Conservation (phyloP, 805 yeast species). For the Ogataea paradorogensis region DNA sequence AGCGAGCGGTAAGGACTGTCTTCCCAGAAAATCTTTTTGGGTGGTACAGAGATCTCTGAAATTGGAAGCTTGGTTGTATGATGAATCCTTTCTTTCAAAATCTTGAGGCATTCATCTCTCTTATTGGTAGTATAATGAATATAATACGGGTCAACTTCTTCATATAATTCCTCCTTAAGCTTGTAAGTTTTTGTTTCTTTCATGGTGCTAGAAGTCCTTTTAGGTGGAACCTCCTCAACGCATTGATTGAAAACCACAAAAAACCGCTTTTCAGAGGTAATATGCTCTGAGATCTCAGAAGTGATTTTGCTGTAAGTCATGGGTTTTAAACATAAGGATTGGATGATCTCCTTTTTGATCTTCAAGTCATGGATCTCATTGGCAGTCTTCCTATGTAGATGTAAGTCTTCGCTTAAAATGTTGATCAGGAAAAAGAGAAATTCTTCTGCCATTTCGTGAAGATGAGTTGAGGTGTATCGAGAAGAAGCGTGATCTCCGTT, state of each 20-base stretch:
- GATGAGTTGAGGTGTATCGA: conserved; percentile 35
- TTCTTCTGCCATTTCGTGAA: conserved; percentile 66
- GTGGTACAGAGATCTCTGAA: conserved; percentile 55
- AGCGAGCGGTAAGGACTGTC: conserved; percentile 41
- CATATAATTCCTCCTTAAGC: conserved; percentile 54
- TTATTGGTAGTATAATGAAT: conserved; percentile 73
- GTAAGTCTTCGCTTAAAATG: conserved; percentile 63
- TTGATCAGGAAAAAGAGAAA: conserved; percentile 66
- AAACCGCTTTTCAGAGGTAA: conserved; percentile 68
- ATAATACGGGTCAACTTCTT: conserved; percentile 75
- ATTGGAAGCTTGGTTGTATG: conserved; percentile 35
- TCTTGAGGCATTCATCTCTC: conserved; percentile 76
- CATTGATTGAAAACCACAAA: conserved; percentile 53
- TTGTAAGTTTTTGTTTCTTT: conserved; percentile 63
- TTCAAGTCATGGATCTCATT: conserved; percentile 48
- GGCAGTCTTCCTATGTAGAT: conserved; percentile 48
- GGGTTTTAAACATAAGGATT: conserved; percentile 74
- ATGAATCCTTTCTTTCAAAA: conserved; percentile 51
- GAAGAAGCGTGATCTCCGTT: conserved; percentile 42
- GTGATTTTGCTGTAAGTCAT: conserved; percentile 69
- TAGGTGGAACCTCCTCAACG: conserved; percentile 56
- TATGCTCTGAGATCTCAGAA: conserved; percentile 69
- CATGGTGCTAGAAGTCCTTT: conserved; percentile 35
- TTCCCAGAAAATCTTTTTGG: conserved; percentile 42
- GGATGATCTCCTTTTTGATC: conserved; percentile 72